Base-by-base conservation (phyloP, 202 grass and related monocot species). In the Cymbopogon flexuosus region DNA sequence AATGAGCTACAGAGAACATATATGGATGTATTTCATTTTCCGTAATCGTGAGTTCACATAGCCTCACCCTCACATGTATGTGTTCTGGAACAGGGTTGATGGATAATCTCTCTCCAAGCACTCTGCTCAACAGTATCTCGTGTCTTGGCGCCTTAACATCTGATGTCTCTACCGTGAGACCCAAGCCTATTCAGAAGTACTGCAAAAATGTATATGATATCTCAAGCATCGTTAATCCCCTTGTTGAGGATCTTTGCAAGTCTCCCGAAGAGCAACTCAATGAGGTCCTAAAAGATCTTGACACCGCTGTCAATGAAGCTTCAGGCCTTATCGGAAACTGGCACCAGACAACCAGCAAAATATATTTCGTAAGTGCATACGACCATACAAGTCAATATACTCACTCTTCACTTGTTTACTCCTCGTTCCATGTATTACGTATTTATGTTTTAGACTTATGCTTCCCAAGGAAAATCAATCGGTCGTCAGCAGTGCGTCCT, bases 321-420 rank as follows among this genome's bases (percentile, higher is more conserved):
- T 81, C 76, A 62, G 74, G 85, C 42, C 65, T 91, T 87, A 73
- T 99, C 88, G 84, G 66, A 65, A 91, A 86, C 79, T 99, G 92
- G 92, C 87, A 99, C 77, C 89, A 88, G 79, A 89, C 90, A 45
- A 91, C 81, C 56, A 96, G 96, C 87, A 99, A 93, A 92, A 78
- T 99, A 62, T 88, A 89, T 80, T 93, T 95, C 61, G 96, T 99
- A 93, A 21, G 85, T 84, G n/a, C 19, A 60, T 60, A 60, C 10
- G 10, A 60, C 6, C 21, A 27, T 10, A 14, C 54, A 23, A 73
- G 23, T 18, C 23, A 21, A 72, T 65, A 54, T 54, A 22, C 24
- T 37, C 15, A 0, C 40, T 46, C 66, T 84, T 60, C 42, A 65
- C 10, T 69, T 73, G 41, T 42, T 68, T 46, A n/a, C 24, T 42